Percentiles rank a stretch among this genome's conserved stretches.
Conservation (phyloP, 2,329 filamentous ascomycete genomes). For the Orbilia brochopaga region DNA sequence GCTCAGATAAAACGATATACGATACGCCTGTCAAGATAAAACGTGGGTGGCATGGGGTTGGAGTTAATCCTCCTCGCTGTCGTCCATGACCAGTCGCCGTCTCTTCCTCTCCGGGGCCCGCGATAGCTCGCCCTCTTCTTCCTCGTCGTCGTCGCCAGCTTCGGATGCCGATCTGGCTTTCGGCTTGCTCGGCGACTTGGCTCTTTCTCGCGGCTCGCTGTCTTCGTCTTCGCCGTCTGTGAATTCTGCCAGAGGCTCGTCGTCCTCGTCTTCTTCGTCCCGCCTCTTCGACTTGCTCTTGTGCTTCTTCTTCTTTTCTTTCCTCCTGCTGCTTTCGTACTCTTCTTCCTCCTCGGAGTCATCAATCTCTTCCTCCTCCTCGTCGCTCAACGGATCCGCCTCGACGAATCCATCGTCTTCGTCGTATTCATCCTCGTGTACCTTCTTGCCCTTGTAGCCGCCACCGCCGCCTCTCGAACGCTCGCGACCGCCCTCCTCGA, state of each 20-base stretch:
- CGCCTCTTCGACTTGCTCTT: slow-evolving; percentile 51
- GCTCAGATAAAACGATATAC: slow-evolving; percentile 10
- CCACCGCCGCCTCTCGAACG: slow-evolving; percentile 59
- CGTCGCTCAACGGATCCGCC: slow-evolving; percentile 57
- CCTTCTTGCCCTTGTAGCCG: slow-evolving; percentile 61
- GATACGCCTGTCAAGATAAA: slow-evolving; percentile 1
- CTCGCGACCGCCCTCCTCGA: slow-evolving; percentile 65
- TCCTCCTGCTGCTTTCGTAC: slow-evolving; percentile 54
- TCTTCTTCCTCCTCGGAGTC: slow-evolving; percentile 53
- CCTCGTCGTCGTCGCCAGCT: slow-evolving; percentile 32
- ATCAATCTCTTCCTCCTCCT: slow-evolving; percentile 55
- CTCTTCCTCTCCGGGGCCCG: slow-evolving; percentile 58
- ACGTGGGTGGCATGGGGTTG: not conserved
- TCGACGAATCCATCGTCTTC: slow-evolving; percentile 62
- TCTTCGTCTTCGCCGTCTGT: slow-evolving; percentile 51
- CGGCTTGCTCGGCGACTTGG: slow-evolving; percentile 34
- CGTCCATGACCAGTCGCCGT: slow-evolving; percentile 61
- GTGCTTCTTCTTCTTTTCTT: slow-evolving; percentile 45
- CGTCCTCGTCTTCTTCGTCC: slow-evolving; percentile 52
- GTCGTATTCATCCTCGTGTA: slow-evolving; percentile 64
- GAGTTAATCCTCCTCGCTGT: slow-evolving; percentile 61
- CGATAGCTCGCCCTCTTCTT: slow-evolving; percentile 46
- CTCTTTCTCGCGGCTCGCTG: slow-evolving; percentile 26
- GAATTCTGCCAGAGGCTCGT: slow-evolving; percentile 53
- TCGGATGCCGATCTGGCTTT: slow-evolving; percentile 40